Evolutionary conservation across 1,139 yeast species (phyloP).

Genomic region (Taphrina confusa): DNA sequence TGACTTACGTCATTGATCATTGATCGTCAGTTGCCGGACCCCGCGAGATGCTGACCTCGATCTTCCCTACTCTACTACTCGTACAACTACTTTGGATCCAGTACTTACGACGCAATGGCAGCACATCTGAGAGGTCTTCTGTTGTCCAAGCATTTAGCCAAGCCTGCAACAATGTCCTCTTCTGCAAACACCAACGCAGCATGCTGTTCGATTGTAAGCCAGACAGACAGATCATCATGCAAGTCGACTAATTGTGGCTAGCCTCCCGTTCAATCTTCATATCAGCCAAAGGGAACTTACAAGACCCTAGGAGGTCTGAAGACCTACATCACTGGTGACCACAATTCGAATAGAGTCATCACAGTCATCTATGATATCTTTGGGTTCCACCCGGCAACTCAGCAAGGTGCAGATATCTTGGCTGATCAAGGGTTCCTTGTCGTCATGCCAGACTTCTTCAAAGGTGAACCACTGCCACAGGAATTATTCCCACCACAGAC

Average conservation of each 20-base stretch:
- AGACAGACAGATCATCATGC: background rate
- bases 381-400: slow-evolving; percentile 39
- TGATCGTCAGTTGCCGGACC: background rate
- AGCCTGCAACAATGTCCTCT: background rate
- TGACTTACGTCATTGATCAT: background rate
- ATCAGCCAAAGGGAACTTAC: slow-evolving; percentile 32
- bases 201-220: slow-evolving; percentile 30
- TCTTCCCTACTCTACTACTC: background rate
- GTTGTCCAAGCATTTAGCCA: background rate
- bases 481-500: slow-evolving; percentile 26
- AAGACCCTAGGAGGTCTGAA: slow-evolving; percentile 31
- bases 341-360: slow-evolving; percentile 10
- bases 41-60: background rate
- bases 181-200: slow-evolving; percentile 31
- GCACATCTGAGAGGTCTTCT: too few species aligned
- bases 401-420: slow-evolving; percentile 40
- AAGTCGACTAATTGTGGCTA: background rate
- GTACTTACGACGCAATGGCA: too few species aligned
- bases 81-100: too few species aligned
- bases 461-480: slow-evolving; percentile 37
- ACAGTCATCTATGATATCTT: slow-evolving; percentile 37
- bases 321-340: slow-evolving; percentile 32
- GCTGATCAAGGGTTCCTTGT: slow-evolving; percentile 39
- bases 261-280: slow-evolving; percentile 24
- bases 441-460: slow-evolving; percentile 41